These are phyloP conservation scores for Vitis cinerea DNA, from an alignment of 164 flowering plant genomes.

Conservation along the genomic window DNA sequence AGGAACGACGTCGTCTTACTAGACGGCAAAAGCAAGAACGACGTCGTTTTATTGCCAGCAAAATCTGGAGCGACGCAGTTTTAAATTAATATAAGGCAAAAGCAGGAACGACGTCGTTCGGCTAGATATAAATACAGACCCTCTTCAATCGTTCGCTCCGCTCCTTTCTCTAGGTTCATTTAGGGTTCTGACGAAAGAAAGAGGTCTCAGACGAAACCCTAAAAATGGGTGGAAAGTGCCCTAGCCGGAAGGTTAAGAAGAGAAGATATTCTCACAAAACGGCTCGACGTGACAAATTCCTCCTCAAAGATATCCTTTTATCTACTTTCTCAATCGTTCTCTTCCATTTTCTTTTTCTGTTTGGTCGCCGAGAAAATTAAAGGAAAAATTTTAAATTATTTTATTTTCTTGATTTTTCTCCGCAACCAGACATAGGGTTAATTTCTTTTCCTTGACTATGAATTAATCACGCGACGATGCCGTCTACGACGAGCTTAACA, in stretches of 20 bases:
- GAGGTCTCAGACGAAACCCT: no score
- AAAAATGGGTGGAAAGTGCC: conserved; percentile 85
- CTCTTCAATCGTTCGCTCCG: no score
- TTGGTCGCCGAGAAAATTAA: neutral
- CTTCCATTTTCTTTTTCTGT: neutral
- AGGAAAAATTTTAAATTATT: neutral
- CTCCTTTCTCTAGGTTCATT: no score
- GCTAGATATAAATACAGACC: no score
- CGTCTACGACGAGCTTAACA: conserved; percentile 67
- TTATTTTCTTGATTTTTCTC: neutral
- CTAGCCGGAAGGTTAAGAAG: conserved; percentile 85
- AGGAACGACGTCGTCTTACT: no score
- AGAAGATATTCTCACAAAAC: conserved; percentile 85
- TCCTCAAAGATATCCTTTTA: conserved; percentile 75
- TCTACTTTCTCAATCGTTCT: neutral
- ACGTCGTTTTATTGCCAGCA: no score
- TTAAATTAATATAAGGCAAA: no score
- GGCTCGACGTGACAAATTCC: conserved; percentile 72
- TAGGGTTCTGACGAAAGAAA: no score
- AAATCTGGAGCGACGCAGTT: no score
- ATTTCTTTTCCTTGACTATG: conserved; percentile 32
- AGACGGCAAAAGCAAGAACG: no score
- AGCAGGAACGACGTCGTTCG: no score
- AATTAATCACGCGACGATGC: conserved; percentile 68
- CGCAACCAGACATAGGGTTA: neutral